phyloP scores from a whole-genome alignment of 768 basidiomycete species.

The Tephrocybe sp. region DNA sequence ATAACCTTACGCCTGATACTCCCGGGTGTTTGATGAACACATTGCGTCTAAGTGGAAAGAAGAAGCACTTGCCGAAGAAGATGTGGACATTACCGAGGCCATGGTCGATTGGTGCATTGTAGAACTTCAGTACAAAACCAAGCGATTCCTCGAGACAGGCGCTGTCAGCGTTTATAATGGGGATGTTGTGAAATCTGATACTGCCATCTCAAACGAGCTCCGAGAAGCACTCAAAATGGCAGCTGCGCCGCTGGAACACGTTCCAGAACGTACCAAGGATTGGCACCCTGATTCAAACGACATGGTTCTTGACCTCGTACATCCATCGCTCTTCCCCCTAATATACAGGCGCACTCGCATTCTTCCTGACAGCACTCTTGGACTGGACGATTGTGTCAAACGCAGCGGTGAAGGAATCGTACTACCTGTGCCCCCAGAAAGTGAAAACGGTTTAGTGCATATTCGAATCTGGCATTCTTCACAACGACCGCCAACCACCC shows the following conservation, averaged over 20 bases:
- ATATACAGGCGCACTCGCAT: constrained; percentile 28
- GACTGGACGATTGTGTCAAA: constrained; percentile 16
- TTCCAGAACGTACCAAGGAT: constrained; percentile 32
- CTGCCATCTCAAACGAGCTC: constrained; percentile 21
- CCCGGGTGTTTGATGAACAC: constrained; percentile 15
- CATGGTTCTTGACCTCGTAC: constrained; percentile 42
- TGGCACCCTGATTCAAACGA: constrained; percentile 42
- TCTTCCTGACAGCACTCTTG: constrained; percentile 6
- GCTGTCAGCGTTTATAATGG: constrained; percentile 18
- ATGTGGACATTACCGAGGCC: constrained; percentile 9
- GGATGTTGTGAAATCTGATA: constrained; percentile 28
- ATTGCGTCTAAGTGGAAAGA: constrained; percentile 14
- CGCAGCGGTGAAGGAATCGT: constrained; percentile 16
- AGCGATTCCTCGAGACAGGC: constrained; percentile 11
- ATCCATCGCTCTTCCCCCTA: constrained; percentile 39
- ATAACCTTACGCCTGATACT: no score
- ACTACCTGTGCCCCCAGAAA: constrained; percentile 9
- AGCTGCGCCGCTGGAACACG: constrained; percentile 28
- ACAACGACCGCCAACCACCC: not conserved
- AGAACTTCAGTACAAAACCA: constrained; percentile 20
- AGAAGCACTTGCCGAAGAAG: constrained; percentile 6
- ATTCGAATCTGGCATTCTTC: not conserved
- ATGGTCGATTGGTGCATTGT: constrained; percentile 21
- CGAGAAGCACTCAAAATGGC: constrained; percentile 18
- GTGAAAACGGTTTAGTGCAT: not conserved